Evolutionary conservation across 1,284 basidiomycete species (phyloP).

Genomic region (Pisolithus thermaeus): DNA sequence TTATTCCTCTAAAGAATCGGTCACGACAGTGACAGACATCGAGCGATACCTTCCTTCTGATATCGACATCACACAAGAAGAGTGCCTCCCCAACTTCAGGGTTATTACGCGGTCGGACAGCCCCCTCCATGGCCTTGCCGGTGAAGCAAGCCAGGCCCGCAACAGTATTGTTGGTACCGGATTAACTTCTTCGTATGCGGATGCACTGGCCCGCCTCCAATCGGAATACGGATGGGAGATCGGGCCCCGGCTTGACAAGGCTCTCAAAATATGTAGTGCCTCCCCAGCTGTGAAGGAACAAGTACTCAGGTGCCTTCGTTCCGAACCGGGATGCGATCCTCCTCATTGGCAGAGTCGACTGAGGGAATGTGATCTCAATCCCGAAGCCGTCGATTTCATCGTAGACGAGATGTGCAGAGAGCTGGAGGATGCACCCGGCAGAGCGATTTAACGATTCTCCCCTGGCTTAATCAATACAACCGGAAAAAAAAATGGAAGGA

Average conservation of each 20-base stretch:
- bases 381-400: conserved; percentile 12
- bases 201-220: conserved; percentile 1
- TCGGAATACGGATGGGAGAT: conserved; percentile 6
- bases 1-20: neutral
- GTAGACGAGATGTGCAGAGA: conserved; percentile 26
- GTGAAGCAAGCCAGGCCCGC: conserved; percentile 1
- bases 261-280: conserved; percentile 12
- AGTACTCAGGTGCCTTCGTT: conserved; percentile 20
- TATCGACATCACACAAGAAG: conserved; percentile 4
- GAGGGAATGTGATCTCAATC: conserved; percentile 17
- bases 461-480: no score
- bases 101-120: conserved; percentile 20
- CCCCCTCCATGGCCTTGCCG: conserved; percentile 9
- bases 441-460: neutral
- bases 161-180: conserved; percentile 5
- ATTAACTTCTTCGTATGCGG: conserved; percentile 17
- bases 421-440: conserved; percentile 14
- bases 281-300: conserved; percentile 15
- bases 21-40: conserved; percentile 2
- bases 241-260: conserved; percentile 20
- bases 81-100: conserved; percentile 1
- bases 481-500: neutral
- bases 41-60: conserved; percentile 6
- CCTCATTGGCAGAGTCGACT: conserved; percentile 24
- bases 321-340: conserved; percentile 22